Evolutionary conservation across 345 rosid genomes (phyloP).

Genomic region (Moricandia moricandioides): DNA sequence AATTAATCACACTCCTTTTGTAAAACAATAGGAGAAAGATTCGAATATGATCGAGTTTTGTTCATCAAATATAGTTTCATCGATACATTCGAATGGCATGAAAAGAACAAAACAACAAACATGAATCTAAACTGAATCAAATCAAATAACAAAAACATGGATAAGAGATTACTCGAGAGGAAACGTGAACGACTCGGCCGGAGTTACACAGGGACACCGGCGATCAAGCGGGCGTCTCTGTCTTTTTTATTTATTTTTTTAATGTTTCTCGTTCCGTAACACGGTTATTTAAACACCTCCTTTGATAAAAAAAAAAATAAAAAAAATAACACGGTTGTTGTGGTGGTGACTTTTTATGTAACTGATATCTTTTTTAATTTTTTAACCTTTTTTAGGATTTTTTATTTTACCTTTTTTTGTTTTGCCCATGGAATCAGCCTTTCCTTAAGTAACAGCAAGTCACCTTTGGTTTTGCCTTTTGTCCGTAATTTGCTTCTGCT

Average conservation of each 20-base stretch:
- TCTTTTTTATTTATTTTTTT: background rate
- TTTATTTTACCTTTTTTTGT: background rate
- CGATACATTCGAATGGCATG: background rate
- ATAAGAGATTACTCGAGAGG: background rate
- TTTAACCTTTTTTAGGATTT: background rate
- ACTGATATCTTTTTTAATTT: background rate
- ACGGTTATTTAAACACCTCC: too few species aligned
- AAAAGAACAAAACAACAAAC: background rate
- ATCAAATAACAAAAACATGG: background rate
- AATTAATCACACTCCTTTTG: too few species aligned
- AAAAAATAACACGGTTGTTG: background rate
- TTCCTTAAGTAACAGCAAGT: background rate
- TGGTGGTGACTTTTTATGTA: constrained; percentile 5
- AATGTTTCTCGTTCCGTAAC: too few species aligned
- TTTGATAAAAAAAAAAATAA: too few species aligned
- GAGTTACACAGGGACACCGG: constrained; percentile 52
- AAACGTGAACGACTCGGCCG: constrained; percentile 32
- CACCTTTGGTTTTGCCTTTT: background rate
- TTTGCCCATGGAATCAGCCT: background rate
- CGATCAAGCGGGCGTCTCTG: constrained; percentile 35
- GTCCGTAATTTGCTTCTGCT: constrained; percentile 6
- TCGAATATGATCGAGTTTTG: too few species aligned
- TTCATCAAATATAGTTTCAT: too few species aligned
- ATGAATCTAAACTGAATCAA: background rate
- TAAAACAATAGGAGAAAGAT: too few species aligned